These are phyloP conservation scores for Trichoderma asperellum DNA, from an alignment of 2,329 filamentous ascomycete species.

Conservation along the genomic window DNA sequence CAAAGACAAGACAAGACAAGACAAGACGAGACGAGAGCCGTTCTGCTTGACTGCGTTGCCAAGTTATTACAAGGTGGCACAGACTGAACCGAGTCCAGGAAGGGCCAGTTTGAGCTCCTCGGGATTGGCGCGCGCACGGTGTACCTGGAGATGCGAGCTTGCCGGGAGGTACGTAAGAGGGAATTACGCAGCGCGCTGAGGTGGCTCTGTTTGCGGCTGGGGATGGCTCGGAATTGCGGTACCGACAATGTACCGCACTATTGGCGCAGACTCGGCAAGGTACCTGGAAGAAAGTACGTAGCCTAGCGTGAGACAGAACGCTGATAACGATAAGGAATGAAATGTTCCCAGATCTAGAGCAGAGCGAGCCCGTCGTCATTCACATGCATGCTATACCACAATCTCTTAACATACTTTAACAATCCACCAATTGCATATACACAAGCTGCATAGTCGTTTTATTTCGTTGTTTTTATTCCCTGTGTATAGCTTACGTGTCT, in stretches of 20 bases:
- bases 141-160: constrained; percentile 22
- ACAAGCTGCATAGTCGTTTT: not conserved
- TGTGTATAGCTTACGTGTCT: not conserved
- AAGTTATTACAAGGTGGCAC: not conserved
- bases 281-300: not conserved
- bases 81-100: not conserved
- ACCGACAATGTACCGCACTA: not conserved
- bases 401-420: not conserved
- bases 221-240: constrained; percentile 1
- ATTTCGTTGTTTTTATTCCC: not conserved
- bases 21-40: not conserved
- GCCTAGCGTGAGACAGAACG: not conserved
- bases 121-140: constrained; percentile 23
- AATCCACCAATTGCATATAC: not conserved
- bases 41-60: not conserved
- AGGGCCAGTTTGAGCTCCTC: constrained; percentile 9
- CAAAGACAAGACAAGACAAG: not conserved
- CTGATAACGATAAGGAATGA: constrained; percentile 29
- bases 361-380: constrained; percentile 3
- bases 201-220: too few species aligned
- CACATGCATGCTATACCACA: not conserved
- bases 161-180: constrained; percentile 26
- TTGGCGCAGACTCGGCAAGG: not conserved
- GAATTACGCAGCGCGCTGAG: constrained; percentile 6
- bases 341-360: not conserved